Base-by-base conservation (phyloP, 2,329 filamentous ascomycete species). In the Teratosphaeria epicoccoides region DNA sequence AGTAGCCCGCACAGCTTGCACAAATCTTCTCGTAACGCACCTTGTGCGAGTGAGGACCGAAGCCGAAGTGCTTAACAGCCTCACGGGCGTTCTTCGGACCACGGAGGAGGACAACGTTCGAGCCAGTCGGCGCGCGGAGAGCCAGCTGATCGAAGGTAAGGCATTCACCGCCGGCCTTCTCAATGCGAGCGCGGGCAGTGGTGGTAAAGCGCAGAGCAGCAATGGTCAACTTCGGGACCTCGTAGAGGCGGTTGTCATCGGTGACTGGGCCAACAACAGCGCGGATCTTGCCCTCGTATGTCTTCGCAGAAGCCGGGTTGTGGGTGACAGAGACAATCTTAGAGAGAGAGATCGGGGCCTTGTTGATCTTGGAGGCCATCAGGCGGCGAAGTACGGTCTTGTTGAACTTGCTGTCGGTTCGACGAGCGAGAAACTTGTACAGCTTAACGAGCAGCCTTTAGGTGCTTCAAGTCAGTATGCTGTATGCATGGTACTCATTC, bases 41-140 rank as follows among this genome's bases (percentile, higher is more conserved):
- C 87, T 97, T 98, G 85, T 95, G 80, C 76, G 84, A 90, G 84
- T 98, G 93, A 63, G 93, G 93, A 64, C 93, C 94, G 68, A 98
- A 87, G 72, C 94, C 93, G 73, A 98, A 98, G 81, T 98, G 94
- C 87, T 95, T 97, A 75, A 97, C 80, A 59, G 93, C 88, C 84
- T 98, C 93, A 72, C 93, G 85, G 67, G 88, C 75, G 78, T 97
- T 97, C 88, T 96, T 98, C 75, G 93, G 90, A 61, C 93, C 93
- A 74, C 93, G 88, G 73, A 98, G 85, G 68, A 97, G 84, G 67
- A 98, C 81, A 62, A 93, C 97, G 84, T 97, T 96, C 79, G 85
- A 84, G 69, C 93, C 93, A 65, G 91, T 98, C 63, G 93, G 93
- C 67, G 90, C 85, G 71, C 91, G 86, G 69, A 95, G 84, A 65